Evolutionary conservation across 2,329 filamentous ascomycete genomes (phyloP), one percentile per base, ranked within the genome.

Genomic region (Stemphylium lycopersici): DNA sequence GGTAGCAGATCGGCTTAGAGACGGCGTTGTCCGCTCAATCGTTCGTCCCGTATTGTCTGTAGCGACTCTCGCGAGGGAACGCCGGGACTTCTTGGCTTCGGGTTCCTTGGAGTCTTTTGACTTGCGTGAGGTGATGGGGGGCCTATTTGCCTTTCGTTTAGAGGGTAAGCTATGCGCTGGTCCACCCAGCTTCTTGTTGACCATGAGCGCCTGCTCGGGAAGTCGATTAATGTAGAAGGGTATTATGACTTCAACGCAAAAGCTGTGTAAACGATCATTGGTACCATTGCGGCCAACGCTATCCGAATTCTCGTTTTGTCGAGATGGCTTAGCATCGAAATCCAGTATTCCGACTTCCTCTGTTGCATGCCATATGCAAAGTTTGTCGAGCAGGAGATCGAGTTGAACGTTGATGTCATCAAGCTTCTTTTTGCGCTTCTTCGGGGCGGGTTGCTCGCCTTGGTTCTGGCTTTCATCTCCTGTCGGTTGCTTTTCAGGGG

Each of bases 311-410:
- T 66, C 58, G 10, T 59, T 59, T 48, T 65, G 62, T 13, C 68
- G 64, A 6, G 64, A 56, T 24, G 61, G 49, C 44, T 67, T 70
- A 11, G 62, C 47, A 33, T 74, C 70, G 39, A 74, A 74, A 32
- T 72, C 68, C 2, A 75, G 24, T 8, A 73, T 70, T 5, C 72
- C 83, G 59, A 89, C 84, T 18, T 85, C 77, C 32, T 87, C 85
- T 6, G 90, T 87, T 3, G 90, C 91, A 68, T 93, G 89, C 90
- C 90, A 93, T 55, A 95, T 95, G 65, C 88, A 91, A 20, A 95
- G 78, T 41, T 89, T 86, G 72, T 95, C 90, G 6, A 90, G 84
- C 46, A 92, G 84, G 0, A 91, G 79, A 67, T 93, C 90, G 4
- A 92, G 78, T 16, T 90, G 79, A 6, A 86, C 77, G 1, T 82